phyloP scores from a whole-genome alignment of 805 yeast species.

The Teunomyces barrocoloradensis region DNA sequence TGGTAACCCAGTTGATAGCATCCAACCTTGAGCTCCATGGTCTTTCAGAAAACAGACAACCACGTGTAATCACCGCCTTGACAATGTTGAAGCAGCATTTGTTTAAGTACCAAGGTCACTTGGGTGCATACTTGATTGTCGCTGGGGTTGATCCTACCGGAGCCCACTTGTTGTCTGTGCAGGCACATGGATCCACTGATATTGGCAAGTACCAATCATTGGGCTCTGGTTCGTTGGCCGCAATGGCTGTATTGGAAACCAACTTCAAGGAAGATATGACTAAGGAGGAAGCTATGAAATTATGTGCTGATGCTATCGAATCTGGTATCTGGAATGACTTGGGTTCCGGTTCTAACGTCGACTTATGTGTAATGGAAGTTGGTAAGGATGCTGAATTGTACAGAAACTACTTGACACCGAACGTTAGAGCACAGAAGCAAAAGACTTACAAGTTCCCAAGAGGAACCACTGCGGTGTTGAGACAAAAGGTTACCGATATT shows the following conservation, averaged over 20 bases:
- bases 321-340: slow-evolving; percentile 99
- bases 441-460: slow-evolving; percentile 80
- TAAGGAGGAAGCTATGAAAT: slow-evolving; percentile 85
- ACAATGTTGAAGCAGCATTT: slow-evolving; percentile 93
- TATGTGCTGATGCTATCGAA: slow-evolving; percentile 90
- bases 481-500: slow-evolving; percentile 60
- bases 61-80: slow-evolving; percentile 90
- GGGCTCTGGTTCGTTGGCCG: slow-evolving; percentile 97
- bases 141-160: slow-evolving; percentile 98
- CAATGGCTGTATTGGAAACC: slow-evolving; percentile 95
- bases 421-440: slow-evolving; percentile 78
- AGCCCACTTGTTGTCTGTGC: slow-evolving; percentile 86
- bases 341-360: slow-evolving; percentile 98
- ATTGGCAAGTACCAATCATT: slow-evolving; percentile 89
- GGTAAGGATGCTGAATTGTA: slow-evolving; percentile 83
- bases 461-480: slow-evolving; percentile 91
- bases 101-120: slow-evolving; percentile 94
- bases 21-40: slow-evolving; percentile 91
- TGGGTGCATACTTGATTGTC: slow-evolving; percentile 97
- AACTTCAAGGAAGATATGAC: slow-evolving; percentile 77
- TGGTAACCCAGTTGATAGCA: slow-evolving; percentile 90
- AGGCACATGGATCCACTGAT: slow-evolving; percentile 98
- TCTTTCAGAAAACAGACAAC: slow-evolving; percentile 77
- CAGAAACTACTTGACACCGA: slow-evolving; percentile 90
- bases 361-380: slow-evolving; percentile 92